These are phyloP conservation scores for Chaetothyriales sp. DNA, from an alignment of 2,329 filamentous ascomycete species.

Conservation along the genomic window DNA sequence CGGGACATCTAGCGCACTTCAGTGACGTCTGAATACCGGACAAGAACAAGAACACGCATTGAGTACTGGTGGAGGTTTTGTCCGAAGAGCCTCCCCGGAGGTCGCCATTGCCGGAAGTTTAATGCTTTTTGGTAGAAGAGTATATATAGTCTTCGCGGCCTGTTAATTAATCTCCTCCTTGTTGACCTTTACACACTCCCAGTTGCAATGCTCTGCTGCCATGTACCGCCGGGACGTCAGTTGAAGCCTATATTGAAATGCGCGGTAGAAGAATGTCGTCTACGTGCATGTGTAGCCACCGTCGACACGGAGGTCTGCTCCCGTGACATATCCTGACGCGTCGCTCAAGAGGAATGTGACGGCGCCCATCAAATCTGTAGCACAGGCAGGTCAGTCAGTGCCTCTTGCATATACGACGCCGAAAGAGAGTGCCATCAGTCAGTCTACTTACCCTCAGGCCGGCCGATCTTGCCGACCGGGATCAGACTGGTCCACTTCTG, in stretches of 20 bases:
- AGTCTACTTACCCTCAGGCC: constrained; percentile 42
- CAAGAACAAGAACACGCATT: not conserved
- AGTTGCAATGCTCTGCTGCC: not conserved
- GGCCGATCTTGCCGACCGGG: constrained; percentile 85
- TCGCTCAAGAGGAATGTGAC: constrained; percentile 77
- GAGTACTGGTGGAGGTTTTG: no score
- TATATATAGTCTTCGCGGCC: not conserved
- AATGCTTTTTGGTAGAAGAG: not conserved
- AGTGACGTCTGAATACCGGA: not conserved
- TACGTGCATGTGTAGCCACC: constrained; percentile 40
- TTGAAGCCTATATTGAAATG: not conserved
- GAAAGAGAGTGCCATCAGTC: not conserved
- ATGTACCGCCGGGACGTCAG: no score
- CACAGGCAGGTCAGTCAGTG: not conserved
- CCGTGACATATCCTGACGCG: constrained; percentile 59
- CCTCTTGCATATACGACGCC: not conserved
- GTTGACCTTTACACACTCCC: not conserved
- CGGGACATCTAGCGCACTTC: not conserved
- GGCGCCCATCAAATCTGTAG: constrained; percentile 73
- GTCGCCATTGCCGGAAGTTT: no score
- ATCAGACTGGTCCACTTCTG: constrained; percentile 85
- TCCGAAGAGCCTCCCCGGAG: no score
- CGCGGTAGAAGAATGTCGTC: not conserved
- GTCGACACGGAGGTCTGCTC: constrained; percentile 68
- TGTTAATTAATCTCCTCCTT: not conserved